A percentile compares a stretch with the other conserved stretches of the same genome.
Conservation (phyloP, 2,329 filamentous ascomycete genomes). For the Neonectria ditissima region DNA sequence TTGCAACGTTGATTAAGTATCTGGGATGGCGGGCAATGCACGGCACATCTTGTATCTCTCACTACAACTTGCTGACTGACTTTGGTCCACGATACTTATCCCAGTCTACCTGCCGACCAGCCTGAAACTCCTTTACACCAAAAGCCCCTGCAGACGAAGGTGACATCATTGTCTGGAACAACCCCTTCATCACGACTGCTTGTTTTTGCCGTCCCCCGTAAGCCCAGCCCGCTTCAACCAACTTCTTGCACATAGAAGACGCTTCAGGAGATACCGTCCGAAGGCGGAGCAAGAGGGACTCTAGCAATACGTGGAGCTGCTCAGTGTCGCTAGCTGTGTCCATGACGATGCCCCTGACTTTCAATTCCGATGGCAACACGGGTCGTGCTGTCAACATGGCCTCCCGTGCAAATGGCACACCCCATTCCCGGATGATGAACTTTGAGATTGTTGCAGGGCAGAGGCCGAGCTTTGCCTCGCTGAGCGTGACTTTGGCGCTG, state of each 20-base stretch:
- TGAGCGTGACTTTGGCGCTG: slow-evolving; percentile 47
- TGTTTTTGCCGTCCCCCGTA: slow-evolving; percentile 22
- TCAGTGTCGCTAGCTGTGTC: slow-evolving; percentile 36
- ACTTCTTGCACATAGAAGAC: slow-evolving; percentile 50
- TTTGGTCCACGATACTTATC: slow-evolving; percentile 11
- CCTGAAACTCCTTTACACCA: slow-evolving; percentile 36
- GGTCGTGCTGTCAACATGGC: slow-evolving; percentile 52
- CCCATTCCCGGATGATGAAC: slow-evolving; percentile 55
- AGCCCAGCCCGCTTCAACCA: slow-evolving; percentile 46
- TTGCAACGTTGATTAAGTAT: too few species aligned
- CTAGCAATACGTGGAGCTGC: slow-evolving; percentile 28
- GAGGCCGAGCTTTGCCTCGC: slow-evolving; percentile 55
- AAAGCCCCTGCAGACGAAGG: slow-evolving; percentile 21
- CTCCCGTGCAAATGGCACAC: slow-evolving; percentile 50
- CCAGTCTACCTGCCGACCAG: slow-evolving; percentile 35
- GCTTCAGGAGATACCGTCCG: slow-evolving; percentile 45
- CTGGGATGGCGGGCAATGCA: slow-evolving; percentile 1
- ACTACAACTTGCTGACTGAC: slow-evolving; percentile 18
- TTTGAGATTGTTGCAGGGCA: slow-evolving; percentile 54
- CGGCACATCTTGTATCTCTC: neutral
- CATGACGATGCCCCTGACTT: slow-evolving; percentile 10
- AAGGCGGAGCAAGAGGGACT: slow-evolving; percentile 40
- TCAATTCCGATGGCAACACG: slow-evolving; percentile 45
- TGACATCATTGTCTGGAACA: slow-evolving; percentile 37
- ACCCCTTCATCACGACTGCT: slow-evolving; percentile 20